phyloP scores from a whole-genome alignment of 495 filamentous ascomycete species.

The Trichoderma erinaceum region DNA sequence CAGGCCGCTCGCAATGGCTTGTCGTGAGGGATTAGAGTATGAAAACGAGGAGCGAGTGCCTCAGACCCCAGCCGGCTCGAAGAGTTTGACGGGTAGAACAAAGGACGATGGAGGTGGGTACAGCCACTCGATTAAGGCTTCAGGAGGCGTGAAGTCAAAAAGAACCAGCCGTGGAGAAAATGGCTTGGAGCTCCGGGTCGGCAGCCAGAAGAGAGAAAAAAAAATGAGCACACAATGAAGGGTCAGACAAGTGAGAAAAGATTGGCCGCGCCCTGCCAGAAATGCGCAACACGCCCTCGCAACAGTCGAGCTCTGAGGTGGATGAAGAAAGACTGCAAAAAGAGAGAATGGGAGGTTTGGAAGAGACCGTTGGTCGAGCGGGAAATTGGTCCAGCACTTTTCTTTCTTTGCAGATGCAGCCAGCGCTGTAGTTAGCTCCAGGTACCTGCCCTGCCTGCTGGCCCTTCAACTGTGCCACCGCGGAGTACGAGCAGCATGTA shows the following conservation, averaged over 20 bases:
- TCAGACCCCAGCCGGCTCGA: not conserved
- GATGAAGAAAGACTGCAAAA: conserved; percentile 16
- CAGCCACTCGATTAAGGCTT: not conserved
- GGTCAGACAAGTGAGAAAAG: not conserved
- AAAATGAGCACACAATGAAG: conserved; percentile 15
- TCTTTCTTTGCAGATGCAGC: not conserved
- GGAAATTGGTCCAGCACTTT: conserved; percentile 17
- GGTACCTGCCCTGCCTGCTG: not conserved
- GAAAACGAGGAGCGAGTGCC: not conserved
- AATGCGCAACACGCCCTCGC: conserved; percentile 24
- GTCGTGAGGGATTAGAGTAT: not conserved
- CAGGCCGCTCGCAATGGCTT: not conserved
- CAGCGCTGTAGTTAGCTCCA: not conserved
- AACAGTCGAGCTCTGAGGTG: conserved; percentile 19
- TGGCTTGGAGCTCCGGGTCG: conserved; percentile 15
- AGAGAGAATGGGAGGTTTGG: conserved; percentile 14
- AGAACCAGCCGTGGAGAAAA: conserved; percentile 9
- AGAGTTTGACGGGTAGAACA: not conserved
- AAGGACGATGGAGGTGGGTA: not conserved
- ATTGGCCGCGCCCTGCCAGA: conserved; percentile 22
- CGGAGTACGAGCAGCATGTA: not conserved
- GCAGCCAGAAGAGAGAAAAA: conserved; percentile 16
- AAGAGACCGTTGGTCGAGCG: conserved; percentile 15
- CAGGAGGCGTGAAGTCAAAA: not conserved
- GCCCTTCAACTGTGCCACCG: not conserved